Base-by-base conservation (phyloP, 129 eudicot species). In the Saussurea involucrata region DNA sequence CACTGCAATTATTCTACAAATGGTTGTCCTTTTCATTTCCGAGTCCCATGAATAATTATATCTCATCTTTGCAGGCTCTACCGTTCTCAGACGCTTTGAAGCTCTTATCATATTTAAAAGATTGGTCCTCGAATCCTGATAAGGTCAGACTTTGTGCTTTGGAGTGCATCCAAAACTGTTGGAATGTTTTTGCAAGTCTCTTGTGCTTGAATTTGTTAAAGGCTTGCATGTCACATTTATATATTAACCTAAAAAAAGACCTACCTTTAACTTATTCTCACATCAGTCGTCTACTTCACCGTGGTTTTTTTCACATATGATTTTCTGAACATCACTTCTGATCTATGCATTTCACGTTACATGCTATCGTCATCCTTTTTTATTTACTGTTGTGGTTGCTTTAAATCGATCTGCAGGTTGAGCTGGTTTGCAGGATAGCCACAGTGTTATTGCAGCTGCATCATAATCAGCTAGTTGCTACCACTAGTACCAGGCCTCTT, bases 81-180 rank as follows among this genome's bases (percentile, higher is more conserved):
- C 97, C 98, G 17, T 95, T 95, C 80, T 87, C 97, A 17, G 97
- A 95, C 82, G 97, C 98, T 61, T 83, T 95, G 68, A 89, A 90
- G 85, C 88, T 95, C 24, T 83, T 95, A 32, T 89, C 98, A 22
- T 82, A 79, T 71, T 79, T 95, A 83, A 87, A 89, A 81, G 90
- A 81, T 18, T 95, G 98, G 98, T 81, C 92, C 61, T 73, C 75
- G 22, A 73, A 83, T 74, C 82, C 89, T 17, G 94, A 89, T 79
- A 91, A 95, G 98, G 98, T 94, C 15, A 76, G 89, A 25, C 69
- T 12, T 13, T 28, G 4, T 69, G 58, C 71, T 20, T 33, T 40
- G 64, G 15, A 69, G 21, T 71, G 64, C 67, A 29, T 42, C 55
- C 66, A 12, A 57, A 64, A 64, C 61, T 63, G 21, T 63, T 63